Conservation (phyloP, 2,329 filamentous ascomycete species). For the Trichoderma aggressivum region DNA sequence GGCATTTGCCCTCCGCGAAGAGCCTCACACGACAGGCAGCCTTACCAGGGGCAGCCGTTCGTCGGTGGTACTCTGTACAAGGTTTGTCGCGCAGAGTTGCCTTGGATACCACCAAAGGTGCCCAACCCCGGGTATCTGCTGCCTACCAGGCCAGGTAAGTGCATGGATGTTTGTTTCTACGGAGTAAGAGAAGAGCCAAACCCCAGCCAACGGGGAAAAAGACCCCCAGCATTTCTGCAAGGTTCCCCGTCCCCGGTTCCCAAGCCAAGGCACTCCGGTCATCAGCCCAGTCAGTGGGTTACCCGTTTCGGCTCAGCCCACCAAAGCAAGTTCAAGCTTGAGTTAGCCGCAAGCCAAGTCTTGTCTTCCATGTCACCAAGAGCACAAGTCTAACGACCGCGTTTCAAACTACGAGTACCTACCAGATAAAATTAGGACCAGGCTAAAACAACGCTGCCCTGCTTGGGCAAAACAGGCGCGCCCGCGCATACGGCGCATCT, state of each 20-base stretch:
- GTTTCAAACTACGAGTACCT: neutral
- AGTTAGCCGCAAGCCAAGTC: neutral
- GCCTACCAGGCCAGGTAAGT: neutral
- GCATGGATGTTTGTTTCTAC: neutral
- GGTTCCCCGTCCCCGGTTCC: conserved; percentile 2
- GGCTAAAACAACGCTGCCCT: neutral
- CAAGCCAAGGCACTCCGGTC: neutral
- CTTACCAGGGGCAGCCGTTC: neutral
- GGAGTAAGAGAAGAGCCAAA: neutral
- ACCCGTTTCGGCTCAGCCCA: neutral
- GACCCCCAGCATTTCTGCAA: conserved; percentile 2
- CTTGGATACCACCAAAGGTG: neutral
- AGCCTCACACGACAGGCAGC: conserved; percentile 1
- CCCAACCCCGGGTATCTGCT: neutral
- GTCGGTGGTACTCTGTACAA: neutral
- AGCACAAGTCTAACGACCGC: too few species aligned
- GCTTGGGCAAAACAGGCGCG: neutral
- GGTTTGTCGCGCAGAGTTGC: neutral
- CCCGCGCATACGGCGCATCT: conserved; percentile 3
- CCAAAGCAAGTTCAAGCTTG: neutral
- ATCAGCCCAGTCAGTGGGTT: conserved; percentile 3
- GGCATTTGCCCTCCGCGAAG: neutral
- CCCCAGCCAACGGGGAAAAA: neutral
- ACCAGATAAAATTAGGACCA: conserved; percentile 2
- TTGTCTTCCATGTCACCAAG: neutral